Conservation (phyloP, 2,329 filamentous ascomycete species). For the Ustilaginoidea virens region DNA sequence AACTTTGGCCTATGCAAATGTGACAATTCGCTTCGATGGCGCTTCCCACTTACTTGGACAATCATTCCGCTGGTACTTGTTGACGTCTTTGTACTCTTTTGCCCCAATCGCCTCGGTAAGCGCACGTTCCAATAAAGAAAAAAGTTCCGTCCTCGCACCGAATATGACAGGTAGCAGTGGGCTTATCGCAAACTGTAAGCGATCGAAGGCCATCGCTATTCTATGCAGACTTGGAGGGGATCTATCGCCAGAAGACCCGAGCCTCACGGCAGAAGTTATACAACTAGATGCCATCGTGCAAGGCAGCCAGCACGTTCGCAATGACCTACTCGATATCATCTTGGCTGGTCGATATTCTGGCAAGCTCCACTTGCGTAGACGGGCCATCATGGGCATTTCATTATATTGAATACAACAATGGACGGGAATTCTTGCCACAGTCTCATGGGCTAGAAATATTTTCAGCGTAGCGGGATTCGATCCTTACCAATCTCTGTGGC, state of each 20-base stretch:
- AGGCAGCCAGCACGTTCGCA: constrained; percentile 20
- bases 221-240: constrained; percentile 16
- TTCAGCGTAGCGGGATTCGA: constrained; percentile 12
- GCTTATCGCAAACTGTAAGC: constrained; percentile 20
- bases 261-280: constrained; percentile 18
- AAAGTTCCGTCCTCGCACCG: too few species aligned
- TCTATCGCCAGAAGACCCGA: constrained; percentile 16
- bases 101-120: constrained; percentile 27
- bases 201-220: constrained; percentile 18
- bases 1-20: constrained; percentile 15
- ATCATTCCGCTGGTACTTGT: constrained; percentile 25
- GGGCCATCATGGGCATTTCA: constrained; percentile 22
- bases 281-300: constrained; percentile 25
- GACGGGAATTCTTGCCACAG: constrained; percentile 27
- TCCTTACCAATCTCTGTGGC: constrained; percentile 14
- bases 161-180: constrained; percentile 12
- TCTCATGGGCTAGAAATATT: constrained; percentile 15
- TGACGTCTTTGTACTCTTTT: constrained; percentile 22
- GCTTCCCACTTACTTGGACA: constrained; percentile 24
- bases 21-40: constrained; percentile 6
- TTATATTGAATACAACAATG: constrained; percentile 28
- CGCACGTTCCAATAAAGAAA: constrained; percentile 3
- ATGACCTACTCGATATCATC: constrained; percentile 23
- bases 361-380: constrained; percentile 20
- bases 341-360: constrained; percentile 20